These are phyloP conservation scores for Neonectria magnoliae DNA, from an alignment of 2,329 filamentous ascomycete species.

Conservation along the genomic window DNA sequence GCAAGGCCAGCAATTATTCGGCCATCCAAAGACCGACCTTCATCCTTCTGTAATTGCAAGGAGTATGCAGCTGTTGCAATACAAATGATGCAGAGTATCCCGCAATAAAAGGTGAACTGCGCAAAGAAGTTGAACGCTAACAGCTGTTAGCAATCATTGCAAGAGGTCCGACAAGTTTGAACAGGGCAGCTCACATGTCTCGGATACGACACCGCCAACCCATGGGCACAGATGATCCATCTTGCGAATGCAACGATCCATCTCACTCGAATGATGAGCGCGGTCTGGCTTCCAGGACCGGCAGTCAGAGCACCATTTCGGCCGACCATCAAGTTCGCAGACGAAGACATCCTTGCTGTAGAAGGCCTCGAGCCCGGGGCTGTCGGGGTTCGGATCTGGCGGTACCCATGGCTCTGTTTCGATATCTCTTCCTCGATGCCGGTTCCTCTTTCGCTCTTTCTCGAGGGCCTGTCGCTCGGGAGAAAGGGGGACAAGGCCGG, in stretches of 20 bases:
- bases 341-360: conserved; percentile 86
- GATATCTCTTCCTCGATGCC: conserved; percentile 36
- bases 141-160: not conserved
- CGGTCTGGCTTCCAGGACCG: conserved; percentile 89
- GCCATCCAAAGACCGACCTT: conserved; percentile 58
- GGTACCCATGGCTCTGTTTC: conserved; percentile 47
- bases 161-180: not conserved
- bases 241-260: conserved; percentile 82
- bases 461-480: conserved; percentile 51
- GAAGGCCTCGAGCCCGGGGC: conserved; percentile 77
- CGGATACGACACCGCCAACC: conserved; percentile 93
- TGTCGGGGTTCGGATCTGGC: conserved; percentile 64
- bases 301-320: conserved; percentile 86
- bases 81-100: conserved; percentile 72
- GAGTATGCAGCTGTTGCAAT: conserved; percentile 73
- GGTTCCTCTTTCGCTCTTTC: conserved; percentile 37
- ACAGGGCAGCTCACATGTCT: conserved; percentile 66
- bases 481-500: conserved; percentile 75
- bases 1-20: conserved; percentile 74
- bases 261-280: conserved; percentile 85
- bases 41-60: conserved; percentile 62
- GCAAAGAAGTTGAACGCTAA: conserved; percentile 89
- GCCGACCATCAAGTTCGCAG: conserved; percentile 84
- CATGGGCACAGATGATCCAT: conserved; percentile 98
- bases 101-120: conserved; percentile 82